A percentile compares a stretch with the other conserved stretches of the same genome.
phyloP scores from a whole-genome alignment of 225 moss, liverwort and hornwort species.

The Physcomitrellopsis africana region DNA sequence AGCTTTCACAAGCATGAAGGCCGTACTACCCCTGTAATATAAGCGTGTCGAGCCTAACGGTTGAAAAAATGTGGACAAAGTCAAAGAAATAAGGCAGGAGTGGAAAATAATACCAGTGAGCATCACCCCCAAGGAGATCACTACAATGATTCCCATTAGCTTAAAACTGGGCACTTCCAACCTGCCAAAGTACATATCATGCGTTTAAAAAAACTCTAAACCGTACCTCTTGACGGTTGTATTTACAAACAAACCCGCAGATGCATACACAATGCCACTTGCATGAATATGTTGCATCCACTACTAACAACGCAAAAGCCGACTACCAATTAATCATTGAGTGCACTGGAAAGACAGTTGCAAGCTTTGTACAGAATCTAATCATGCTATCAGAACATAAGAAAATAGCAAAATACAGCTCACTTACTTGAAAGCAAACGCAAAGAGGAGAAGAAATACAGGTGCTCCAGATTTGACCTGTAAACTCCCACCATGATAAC shows the following conservation, averaged over 20 bases:
- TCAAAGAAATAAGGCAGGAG: conserved; percentile 19
- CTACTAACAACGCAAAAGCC: conserved; percentile 23
- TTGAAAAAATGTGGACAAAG: conserved; percentile 7
- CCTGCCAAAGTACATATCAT: conserved; percentile 48
- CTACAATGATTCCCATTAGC: conserved; percentile 83
- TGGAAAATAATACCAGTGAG: conserved; percentile 67
- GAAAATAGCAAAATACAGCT: neutral
- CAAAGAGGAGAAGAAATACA: conserved; percentile 92
- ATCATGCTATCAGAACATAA: conserved; percentile 7
- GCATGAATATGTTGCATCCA: neutral
- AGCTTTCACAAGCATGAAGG: neutral
- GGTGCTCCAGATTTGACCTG: conserved; percentile 97
- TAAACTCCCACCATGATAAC: conserved; percentile 31
- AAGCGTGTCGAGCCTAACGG: neutral
- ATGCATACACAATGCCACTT: conserved; percentile 17
- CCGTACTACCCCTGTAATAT: neutral
- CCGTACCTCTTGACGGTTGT: neutral
- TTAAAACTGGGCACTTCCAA: conserved; percentile 96
- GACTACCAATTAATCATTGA: neutral
- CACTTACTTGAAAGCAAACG: conserved; percentile 96
- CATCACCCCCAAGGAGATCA: conserved; percentile 90
- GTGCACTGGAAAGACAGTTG: conserved; percentile 11
- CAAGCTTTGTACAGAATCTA: neutral
- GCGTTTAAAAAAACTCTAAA: neutral
- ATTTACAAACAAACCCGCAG: conserved; percentile 17